Evolutionary conservation across 2,329 filamentous ascomycete genomes (phyloP), one percentile per base, ranked within the genome.

Genomic region (Trichoderma afroharzianum): DNA sequence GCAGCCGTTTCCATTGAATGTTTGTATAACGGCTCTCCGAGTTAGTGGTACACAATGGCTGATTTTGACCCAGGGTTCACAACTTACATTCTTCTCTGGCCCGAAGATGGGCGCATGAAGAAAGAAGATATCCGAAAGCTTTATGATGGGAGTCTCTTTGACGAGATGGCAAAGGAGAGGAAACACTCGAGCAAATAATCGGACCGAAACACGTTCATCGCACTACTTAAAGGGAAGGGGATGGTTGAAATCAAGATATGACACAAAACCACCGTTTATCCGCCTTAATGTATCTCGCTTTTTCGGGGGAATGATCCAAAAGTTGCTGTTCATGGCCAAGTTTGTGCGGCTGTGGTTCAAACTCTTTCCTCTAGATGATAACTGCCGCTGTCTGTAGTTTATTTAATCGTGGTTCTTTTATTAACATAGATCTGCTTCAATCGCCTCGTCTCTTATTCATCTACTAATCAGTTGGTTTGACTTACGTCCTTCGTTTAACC

Each of bases 61-160:
- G 8, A 33, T 28, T 43, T 21, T 24, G 32, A 15, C 18, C 21
- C 21, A 77, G 77, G 76, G 74, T 11, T 74, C 18, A 70, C 73
- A 0, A 85, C 85, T 0, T 88, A 86, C 71, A 75, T 88, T 18
- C 79, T 90, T 58, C 78, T 88, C 1, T 77, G 76, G 84, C 87
- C 88, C 0, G 82, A 84, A 53, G 86, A 90, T 75, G 88, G 88
- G 0, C 80, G 81, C 64, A 83, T 90, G 79, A 82, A 79, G 75
- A 90, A 90, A 78, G 87, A 90, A 59, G 88, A 90, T 9, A 72
- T 78, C 8, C 74, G 76, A 0, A 71, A 72, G 3, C 32, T 78
- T 6, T 78, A 76, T 6, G 76, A 78, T 43, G 76, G 74, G 3
- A 75, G 74, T 64, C 39, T 75, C 2, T 75, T 75, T 47, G 72